A percentile compares a stretch with the other conserved stretches of the same genome.
phyloP scores from a whole-genome alignment of 352 stramenopile species.

The Globisporangium middletonii region DNA sequence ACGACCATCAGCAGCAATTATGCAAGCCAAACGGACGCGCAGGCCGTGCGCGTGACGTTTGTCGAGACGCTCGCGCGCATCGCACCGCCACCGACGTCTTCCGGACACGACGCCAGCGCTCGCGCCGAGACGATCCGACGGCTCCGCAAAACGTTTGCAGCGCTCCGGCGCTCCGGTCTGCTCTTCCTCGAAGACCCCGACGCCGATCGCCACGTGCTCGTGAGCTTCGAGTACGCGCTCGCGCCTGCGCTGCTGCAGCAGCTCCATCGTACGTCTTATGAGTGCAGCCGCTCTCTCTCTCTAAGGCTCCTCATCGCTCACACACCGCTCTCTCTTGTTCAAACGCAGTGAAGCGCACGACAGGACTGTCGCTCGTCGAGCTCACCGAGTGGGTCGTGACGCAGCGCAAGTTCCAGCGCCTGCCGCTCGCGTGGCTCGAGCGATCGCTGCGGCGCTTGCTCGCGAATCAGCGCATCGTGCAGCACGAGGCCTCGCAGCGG shows the following conservation, averaged over 20 bases:
- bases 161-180: conserved; percentile 34
- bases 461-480: conserved; percentile 15
- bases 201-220: conserved; percentile 44
- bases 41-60: conserved; percentile 11
- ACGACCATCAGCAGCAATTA: background rate
- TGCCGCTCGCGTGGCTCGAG: conserved; percentile 55
- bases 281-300: background rate
- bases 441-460: conserved; percentile 28
- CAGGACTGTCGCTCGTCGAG: conserved; percentile 32
- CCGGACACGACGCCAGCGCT: background rate
- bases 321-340: no score
- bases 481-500: conserved; percentile 31
- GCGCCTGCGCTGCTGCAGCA: conserved; percentile 36
- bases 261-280: conserved; percentile 25
- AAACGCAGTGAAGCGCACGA: conserved; percentile 15
- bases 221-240: conserved; percentile 42
- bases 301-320: background rate
- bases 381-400: conserved; percentile 43
- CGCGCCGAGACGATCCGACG: conserved; percentile 5
- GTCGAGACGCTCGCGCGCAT: conserved; percentile 6
- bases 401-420: conserved; percentile 35
- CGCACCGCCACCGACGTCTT: background rate
- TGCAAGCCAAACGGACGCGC: no score
- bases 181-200: conserved; percentile 53
- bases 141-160: conserved; percentile 36